A percentile compares a stretch with the other conserved stretches of the same genome.
phyloP scores from a whole-genome alignment of 306 rosid species.

The Cicer judaicum region DNA sequence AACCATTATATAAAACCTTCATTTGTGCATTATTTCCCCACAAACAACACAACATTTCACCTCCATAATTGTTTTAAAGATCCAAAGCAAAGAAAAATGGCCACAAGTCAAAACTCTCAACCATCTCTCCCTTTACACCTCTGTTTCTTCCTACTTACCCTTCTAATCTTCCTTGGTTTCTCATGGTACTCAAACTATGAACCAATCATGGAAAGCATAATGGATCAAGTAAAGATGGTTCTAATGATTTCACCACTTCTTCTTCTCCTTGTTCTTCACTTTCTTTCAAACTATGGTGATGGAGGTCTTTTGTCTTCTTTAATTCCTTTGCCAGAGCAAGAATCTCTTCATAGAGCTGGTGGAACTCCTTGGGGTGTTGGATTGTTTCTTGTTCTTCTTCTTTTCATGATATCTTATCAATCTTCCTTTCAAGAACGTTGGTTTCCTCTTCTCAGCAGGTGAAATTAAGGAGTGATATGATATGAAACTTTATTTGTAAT shows the following conservation, averaged over 20 bases:
- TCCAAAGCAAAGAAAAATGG: slow-evolving; percentile 47
- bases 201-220: slow-evolving; percentile 58
- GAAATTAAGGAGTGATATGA: not conserved
- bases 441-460: slow-evolving; percentile 73
- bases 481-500: slow-evolving; percentile 44
- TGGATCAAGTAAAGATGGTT: slow-evolving; percentile 66
- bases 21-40: slow-evolving; percentile 13
- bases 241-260: slow-evolving; percentile 66
- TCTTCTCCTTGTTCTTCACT: slow-evolving; percentile 62
- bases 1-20: slow-evolving; percentile 44
- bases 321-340: slow-evolving; percentile 60
- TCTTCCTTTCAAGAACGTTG: slow-evolving; percentile 76
- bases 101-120: slow-evolving; percentile 49
- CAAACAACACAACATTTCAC: slow-evolving; percentile 14
- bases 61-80: not conserved
- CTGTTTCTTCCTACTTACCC: slow-evolving; percentile 60
- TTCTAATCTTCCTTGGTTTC: slow-evolving; percentile 58
- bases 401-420: slow-evolving; percentile 74
- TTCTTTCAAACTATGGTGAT: slow-evolving; percentile 48
- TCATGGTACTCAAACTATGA: slow-evolving; percentile 77
- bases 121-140: slow-evolving; percentile 64
- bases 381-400: slow-evolving; percentile 63
- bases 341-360: slow-evolving; percentile 68
- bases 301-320: slow-evolving; percentile 42
- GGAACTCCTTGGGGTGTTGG: slow-evolving; percentile 93